A percentile compares a stretch with the other conserved stretches of the same genome.
Conservation (phyloP, 306 rosid species). For the Luffa aegyptiaca region DNA sequence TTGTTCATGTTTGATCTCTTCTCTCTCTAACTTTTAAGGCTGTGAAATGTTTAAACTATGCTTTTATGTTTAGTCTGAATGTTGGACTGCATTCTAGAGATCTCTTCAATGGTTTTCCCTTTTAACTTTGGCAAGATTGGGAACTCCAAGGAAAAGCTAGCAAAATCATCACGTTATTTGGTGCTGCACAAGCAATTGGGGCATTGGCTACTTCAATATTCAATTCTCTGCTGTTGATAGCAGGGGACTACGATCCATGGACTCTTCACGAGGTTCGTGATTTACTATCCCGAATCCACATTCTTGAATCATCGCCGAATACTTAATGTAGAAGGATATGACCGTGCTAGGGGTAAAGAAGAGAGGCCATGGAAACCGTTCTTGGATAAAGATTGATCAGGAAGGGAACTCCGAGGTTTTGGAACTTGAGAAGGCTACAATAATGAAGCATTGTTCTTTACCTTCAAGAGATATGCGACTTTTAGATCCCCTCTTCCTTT, state of each 20-base stretch:
- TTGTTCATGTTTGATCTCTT: not conserved
- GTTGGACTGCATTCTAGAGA: not conserved
- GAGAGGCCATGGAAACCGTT: slow-evolving; percentile 90
- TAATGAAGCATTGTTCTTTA: slow-evolving; percentile 83
- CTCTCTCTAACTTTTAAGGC: not conserved
- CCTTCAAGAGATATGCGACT: slow-evolving; percentile 90
- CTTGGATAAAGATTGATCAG: slow-evolving; percentile 76
- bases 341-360: slow-evolving; percentile 42
- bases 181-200: not conserved
- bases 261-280: not conserved
- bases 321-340: slow-evolving; percentile 4
- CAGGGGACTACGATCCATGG: not conserved
- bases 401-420: slow-evolving; percentile 49
- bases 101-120: not conserved
- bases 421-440: slow-evolving; percentile 85
- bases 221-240: not conserved
- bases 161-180: not conserved
- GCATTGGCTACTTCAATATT: not conserved
- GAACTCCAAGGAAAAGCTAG: not conserved
- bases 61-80: not conserved
- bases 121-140: not conserved
- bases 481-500: slow-evolving; percentile 85
- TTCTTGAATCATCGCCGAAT: slow-evolving; percentile 20
- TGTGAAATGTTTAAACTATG: not conserved
- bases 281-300: slow-evolving; percentile 18